Percentiles rank a stretch among this genome's conserved stretches.
Conservation (phyloP, 495 filamentous ascomycete species). For the Penicillium crystallinum region DNA sequence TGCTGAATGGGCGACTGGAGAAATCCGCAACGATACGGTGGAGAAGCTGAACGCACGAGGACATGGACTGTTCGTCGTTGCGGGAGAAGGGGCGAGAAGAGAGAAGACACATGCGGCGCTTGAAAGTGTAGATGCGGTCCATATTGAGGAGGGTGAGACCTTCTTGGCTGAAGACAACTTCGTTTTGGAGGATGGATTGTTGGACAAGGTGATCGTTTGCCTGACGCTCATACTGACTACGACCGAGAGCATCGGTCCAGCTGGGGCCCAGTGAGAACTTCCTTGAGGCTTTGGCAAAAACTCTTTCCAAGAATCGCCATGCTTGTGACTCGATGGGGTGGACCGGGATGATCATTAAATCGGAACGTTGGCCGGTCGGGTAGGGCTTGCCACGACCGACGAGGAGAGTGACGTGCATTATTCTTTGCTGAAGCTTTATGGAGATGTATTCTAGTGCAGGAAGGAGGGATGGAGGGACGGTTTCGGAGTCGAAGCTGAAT, state of each 20-base stretch:
- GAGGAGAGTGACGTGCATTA: conserved; percentile 45
- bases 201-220: conserved; percentile 52
- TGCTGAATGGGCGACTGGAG: conserved; percentile 51
- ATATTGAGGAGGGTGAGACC: conserved; percentile 62
- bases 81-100: conserved; percentile 28
- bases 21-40: conserved; percentile 58
- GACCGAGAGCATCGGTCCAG: conserved; percentile 39
- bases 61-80: conserved; percentile 35
- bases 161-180: conserved; percentile 64
- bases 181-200: conserved; percentile 62
- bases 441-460: conserved; percentile 49
- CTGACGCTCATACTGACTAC: conserved; percentile 34
- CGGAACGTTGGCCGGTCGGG: conserved; percentile 37
- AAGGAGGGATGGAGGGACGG: conserved; percentile 35
- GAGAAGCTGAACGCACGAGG: conserved; percentile 51
- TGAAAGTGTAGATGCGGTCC: conserved; percentile 70
- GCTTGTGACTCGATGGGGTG: conserved; percentile 33
- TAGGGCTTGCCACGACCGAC: conserved; percentile 44
- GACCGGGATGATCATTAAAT: conserved; percentile 44
- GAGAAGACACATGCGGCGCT: conserved; percentile 56
- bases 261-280: conserved; percentile 42
- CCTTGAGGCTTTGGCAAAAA: conserved; percentile 36
- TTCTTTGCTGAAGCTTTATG: conserved; percentile 39
- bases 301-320: conserved; percentile 36
- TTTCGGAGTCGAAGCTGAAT: conserved; percentile 42